Evolutionary conservation across 2,329 filamentous ascomycete genomes (phyloP).

Genomic region (Fusarium mundagurra): DNA sequence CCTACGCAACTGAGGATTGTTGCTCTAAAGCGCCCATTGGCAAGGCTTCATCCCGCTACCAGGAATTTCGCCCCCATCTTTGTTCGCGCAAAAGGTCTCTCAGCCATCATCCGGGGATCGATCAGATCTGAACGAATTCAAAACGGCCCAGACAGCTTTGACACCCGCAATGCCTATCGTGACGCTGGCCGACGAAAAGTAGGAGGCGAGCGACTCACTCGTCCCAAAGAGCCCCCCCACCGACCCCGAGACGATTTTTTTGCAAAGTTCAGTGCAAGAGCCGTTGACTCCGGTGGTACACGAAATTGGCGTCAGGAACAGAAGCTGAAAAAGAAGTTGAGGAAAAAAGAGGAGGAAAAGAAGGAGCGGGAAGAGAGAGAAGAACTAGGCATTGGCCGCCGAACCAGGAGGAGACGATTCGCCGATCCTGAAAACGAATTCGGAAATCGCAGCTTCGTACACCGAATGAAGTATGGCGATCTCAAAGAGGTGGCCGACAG

Average conservation of each 20-base stretch:
- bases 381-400: constrained; percentile 49
- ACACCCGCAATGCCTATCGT: background rate
- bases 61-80: constrained; percentile 25
- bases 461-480: constrained; percentile 60
- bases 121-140: constrained; percentile 57
- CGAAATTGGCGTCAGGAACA: constrained; percentile 47
- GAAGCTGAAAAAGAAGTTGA: constrained; percentile 64
- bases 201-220: background rate
- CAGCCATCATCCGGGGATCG: constrained; percentile 75
- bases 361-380: constrained; percentile 48
- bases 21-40: constrained; percentile 35
- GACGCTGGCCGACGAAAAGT: background rate
- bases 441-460: constrained; percentile 66
- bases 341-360: constrained; percentile 53
- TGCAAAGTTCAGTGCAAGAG: constrained; percentile 41
- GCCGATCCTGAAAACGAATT: constrained; percentile 59
- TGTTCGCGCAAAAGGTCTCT: constrained; percentile 56
- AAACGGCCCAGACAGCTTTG: constrained; percentile 26
- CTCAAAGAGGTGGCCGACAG: constrained; percentile 43
- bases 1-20: constrained; percentile 33
- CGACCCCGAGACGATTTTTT: constrained; percentile 27
- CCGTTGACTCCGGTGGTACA: constrained; percentile 40
- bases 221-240: background rate
- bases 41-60: background rate
- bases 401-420: constrained; percentile 63